Conservation (phyloP, 2,329 filamentous ascomycete genomes). For the Nemania sp. region DNA sequence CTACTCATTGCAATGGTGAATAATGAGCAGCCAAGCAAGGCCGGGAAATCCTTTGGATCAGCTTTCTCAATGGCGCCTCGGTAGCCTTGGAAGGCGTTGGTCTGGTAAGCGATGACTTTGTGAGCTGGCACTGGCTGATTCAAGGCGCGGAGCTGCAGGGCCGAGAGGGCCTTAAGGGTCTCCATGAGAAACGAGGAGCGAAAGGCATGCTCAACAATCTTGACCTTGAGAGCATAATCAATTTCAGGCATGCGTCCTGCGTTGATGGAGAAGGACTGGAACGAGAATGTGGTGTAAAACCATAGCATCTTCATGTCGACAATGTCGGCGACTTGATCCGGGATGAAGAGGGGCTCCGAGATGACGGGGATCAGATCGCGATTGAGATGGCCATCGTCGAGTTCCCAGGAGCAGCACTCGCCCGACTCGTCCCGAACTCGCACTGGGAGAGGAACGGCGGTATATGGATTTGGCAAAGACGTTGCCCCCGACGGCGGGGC, state of each 20-base stretch:
- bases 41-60: conserved; percentile 51
- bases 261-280: conserved; percentile 51
- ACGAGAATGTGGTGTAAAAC: conserved; percentile 57
- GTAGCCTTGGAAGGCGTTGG: conserved; percentile 56
- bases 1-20: conserved; percentile 57
- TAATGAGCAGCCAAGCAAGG: conserved; percentile 57
- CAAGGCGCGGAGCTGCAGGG: conserved; percentile 53
- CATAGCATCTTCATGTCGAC: conserved; percentile 59
- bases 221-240: conserved; percentile 51
- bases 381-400: not conserved
- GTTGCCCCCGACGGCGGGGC: conserved; percentile 5
- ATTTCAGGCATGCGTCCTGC: conserved; percentile 42
- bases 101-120: conserved; percentile 51
- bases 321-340: conserved; percentile 41
- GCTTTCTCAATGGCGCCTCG: conserved; percentile 55
- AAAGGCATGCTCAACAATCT: conserved; percentile 56
- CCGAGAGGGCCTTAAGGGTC: conserved; percentile 56
- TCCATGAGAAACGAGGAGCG: conserved; percentile 60
- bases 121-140: conserved; percentile 45
- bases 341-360: conserved; percentile 44
- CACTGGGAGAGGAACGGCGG: not conserved
- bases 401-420: not conserved
- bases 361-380: conserved; percentile 28
- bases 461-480: not conserved
- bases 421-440: conserved; percentile 10